Percentiles rank a stretch among this genome's conserved stretches.
Conservation (phyloP, 306 rosid species). For the Arachis hypogaea region DNA sequence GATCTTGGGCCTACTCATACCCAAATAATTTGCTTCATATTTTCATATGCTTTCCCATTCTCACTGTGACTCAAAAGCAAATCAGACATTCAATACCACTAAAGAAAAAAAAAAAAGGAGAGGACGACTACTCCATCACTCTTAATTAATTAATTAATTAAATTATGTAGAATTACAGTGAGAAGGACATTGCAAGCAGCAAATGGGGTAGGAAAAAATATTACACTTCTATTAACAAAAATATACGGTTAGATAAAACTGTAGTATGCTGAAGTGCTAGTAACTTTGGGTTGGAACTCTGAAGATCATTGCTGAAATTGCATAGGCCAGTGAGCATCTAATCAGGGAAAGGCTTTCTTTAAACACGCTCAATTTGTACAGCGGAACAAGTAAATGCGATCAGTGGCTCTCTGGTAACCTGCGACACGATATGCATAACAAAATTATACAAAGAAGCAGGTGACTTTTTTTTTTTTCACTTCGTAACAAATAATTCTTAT, state of each 20-base stretch:
- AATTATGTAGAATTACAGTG: slow-evolving; percentile 33
- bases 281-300: slow-evolving; percentile 33
- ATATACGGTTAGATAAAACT: slow-evolving; percentile 19
- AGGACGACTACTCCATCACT: slow-evolving; percentile 15
- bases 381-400: slow-evolving; percentile 33
- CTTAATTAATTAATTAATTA: slow-evolving; percentile 26
- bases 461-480: background rate
- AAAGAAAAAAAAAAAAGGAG: too few species aligned
- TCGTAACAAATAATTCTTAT: slow-evolving; percentile 2
- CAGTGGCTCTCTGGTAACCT: slow-evolving; percentile 98
- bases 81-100: too few species aligned
- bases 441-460: slow-evolving; percentile 31
- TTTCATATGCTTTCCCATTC: too few species aligned
- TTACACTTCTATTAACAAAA: slow-evolving; percentile 38
- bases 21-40: too few species aligned
- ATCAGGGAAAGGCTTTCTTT: slow-evolving; percentile 28
- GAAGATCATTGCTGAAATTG: slow-evolving; percentile 20
- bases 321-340: slow-evolving; percentile 18
- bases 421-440: slow-evolving; percentile 34
- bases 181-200: slow-evolving; percentile 12
- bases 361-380: slow-evolving; percentile 15
- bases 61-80: too few species aligned
- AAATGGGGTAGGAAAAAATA: background rate
- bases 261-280: slow-evolving; percentile 9
- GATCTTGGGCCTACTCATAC: too few species aligned